phyloP scores from a whole-genome alignment of 495 filamentous ascomycete species.

The Neurospora sp. region DNA sequence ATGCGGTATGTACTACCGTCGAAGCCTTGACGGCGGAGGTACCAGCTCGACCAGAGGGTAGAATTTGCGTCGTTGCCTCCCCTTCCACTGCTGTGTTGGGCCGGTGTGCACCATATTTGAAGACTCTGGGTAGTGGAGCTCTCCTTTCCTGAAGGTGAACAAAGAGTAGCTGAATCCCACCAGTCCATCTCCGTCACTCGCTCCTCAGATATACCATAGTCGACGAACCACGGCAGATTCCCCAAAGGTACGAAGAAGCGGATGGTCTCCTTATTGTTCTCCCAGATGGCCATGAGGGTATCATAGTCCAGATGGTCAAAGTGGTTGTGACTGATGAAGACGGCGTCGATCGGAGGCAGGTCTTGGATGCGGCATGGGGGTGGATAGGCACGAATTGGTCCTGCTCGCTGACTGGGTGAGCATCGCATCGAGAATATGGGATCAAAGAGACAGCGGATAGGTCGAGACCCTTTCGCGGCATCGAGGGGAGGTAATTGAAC shows the following conservation, averaged over 20 bases:
- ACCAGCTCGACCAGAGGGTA: constrained; percentile 47
- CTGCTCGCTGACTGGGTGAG: constrained; percentile 34
- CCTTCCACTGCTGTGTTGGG: constrained; percentile 38
- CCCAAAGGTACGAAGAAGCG: constrained; percentile 37
- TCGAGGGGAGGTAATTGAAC: constrained; percentile 25
- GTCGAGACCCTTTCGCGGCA: constrained; percentile 1
- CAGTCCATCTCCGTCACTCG: constrained; percentile 42
- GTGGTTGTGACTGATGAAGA: constrained; percentile 44
- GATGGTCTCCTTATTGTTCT: constrained; percentile 17
- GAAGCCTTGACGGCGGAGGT: constrained; percentile 19
- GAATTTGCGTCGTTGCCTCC: constrained; percentile 15
- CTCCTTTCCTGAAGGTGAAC: constrained; percentile 14
- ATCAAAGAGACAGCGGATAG: constrained; percentile 35
- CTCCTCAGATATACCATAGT: constrained; percentile 28
- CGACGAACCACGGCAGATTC: constrained; percentile 25
- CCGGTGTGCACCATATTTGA: constrained; percentile 31
- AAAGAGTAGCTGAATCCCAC: constrained; percentile 35
- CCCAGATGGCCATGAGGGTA: constrained; percentile 30
- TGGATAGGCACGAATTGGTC: constrained; percentile 41
- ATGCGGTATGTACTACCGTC: constrained; percentile 2
- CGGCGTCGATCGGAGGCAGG: constrained; percentile 38
- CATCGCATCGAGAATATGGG: constrained; percentile 45
- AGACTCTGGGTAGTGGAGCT: not conserved
- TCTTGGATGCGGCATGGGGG: constrained; percentile 38
- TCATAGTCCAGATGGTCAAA: constrained; percentile 43